phyloP scores from a whole-genome alignment of 108 stramenopile species.

The Aurantiochytrium sp. region DNA sequence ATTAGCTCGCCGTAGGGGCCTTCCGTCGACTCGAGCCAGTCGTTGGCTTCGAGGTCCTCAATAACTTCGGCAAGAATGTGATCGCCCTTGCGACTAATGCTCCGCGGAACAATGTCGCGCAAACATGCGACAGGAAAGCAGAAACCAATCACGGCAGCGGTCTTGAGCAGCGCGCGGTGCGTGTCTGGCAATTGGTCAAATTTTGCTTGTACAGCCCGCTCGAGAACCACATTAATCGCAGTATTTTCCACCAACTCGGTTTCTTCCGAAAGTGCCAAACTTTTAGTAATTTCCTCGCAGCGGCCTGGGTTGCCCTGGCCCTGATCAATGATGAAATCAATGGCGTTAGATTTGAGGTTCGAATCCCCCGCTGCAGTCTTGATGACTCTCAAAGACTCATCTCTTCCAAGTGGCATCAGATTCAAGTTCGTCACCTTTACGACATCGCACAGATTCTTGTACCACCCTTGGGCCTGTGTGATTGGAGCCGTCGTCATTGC shows the following conservation, averaged over 20 bases:
- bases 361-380: not conserved
- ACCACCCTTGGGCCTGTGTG: not conserved
- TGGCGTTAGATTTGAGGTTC: not conserved
- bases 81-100: not conserved
- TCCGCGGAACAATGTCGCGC: not conserved
- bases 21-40: not conserved
- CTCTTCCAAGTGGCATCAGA: not conserved
- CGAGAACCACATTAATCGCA: not conserved
- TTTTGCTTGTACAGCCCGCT: not conserved
- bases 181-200: not conserved
- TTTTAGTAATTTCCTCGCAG: not conserved
- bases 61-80: not conserved
- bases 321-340: not conserved
- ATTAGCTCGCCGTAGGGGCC: not conserved
- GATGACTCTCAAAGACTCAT: not conserved
- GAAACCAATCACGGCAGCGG: not conserved
- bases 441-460: not conserved
- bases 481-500: not conserved
- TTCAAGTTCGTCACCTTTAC: not conserved
- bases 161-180: slow-evolving; percentile 13
- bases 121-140: not conserved
- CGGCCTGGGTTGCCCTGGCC: not conserved
- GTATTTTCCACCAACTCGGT: not conserved
- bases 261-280: not conserved
- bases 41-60: not conserved